Conservation (phyloP, 192 early-diverging fungal genomes). For the Linnemannia elongata region DNA sequence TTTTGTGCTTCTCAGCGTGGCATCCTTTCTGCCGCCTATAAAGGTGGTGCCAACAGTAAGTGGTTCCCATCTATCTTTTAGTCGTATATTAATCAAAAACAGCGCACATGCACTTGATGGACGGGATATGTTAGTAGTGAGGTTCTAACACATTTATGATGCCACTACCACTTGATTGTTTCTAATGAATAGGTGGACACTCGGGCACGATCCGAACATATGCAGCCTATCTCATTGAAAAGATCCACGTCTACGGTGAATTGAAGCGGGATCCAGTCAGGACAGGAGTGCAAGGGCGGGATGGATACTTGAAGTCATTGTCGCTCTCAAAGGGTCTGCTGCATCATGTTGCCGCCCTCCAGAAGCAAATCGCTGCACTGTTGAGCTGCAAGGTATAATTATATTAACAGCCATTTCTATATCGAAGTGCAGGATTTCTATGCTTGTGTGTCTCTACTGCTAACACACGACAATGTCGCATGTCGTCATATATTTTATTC, state of each 20-base stretch:
- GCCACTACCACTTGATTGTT: neutral
- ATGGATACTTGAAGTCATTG: conserved; percentile 68
- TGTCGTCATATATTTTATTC: conserved; percentile 6
- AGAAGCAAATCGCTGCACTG: conserved; percentile 75
- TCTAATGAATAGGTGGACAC: conserved; percentile 51
- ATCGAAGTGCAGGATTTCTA: neutral
- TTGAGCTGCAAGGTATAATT: conserved; percentile 76
- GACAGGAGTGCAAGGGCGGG: conserved; percentile 54
- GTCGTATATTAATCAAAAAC: neutral
- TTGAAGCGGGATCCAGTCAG: conserved; percentile 76
- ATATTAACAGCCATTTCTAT: neutral
- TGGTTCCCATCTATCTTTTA: neutral
- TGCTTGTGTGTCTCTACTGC: neutral
- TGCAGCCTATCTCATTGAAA: conserved; percentile 79
- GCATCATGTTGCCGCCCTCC: conserved; percentile 71
- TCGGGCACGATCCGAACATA: conserved; percentile 78
- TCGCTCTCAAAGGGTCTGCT: conserved; percentile 73
- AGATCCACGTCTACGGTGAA: conserved; percentile 71
- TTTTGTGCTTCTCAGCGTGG: conserved; percentile 58
- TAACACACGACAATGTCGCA: neutral
- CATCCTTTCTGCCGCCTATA: conserved; percentile 52
- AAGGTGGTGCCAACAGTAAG: conserved; percentile 54
- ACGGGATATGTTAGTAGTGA: neutral
- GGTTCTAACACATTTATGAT: neutral
- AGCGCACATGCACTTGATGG: neutral